Evolutionary conservation across 345 rosid species (phyloP), one percentile per base, ranked within the genome.

Genomic region (Psidium friedrichsthalianum): DNA sequence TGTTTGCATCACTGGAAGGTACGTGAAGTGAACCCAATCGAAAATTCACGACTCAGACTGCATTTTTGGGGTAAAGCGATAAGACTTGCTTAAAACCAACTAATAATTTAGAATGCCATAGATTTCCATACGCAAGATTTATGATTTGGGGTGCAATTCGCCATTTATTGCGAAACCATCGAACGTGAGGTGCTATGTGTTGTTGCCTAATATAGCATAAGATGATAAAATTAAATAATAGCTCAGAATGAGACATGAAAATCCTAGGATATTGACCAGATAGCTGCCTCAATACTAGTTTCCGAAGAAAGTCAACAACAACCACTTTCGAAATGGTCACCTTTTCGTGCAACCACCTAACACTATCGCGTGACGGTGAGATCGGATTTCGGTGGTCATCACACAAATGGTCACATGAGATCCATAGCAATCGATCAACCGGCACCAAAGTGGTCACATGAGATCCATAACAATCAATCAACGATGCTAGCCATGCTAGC

Each of bases 61-160:
- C 22, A 69, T 11, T 8, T 69, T 69, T 18, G 18, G 0, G 3
- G 36, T 36, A 61, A 61, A 64, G 22, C 29, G 42, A 15, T 1
- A 1, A 29, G 78, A 69, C 47, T 69, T 69, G 47, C 5, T n/a
- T 2, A 6, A 6, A 18, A 40, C 24, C 13, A 69, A 36, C 10
- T 36, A 69, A 69, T 2, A 3, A 7, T 18, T 32, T 1, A 5
- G 21, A 32, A 18, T 8, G 47, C 1, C 0, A 36, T 18, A 0
- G 24, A 32, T 32, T 18, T 69, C 16, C 0, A 5, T 7, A 69
- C 0, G 22, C 32, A 16, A 8, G 6, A 20, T 69, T 36, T 69
- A 16, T 61, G 36, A 69, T 24, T 18, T 9, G 7, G 9, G 24
- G 47, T 69, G 47, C 9, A 69, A 69, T 36, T 69, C 13, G 5